Evolutionary conservation across 495 filamentous ascomycete species (phyloP).

Genomic region (Penicillium coprophilum): DNA sequence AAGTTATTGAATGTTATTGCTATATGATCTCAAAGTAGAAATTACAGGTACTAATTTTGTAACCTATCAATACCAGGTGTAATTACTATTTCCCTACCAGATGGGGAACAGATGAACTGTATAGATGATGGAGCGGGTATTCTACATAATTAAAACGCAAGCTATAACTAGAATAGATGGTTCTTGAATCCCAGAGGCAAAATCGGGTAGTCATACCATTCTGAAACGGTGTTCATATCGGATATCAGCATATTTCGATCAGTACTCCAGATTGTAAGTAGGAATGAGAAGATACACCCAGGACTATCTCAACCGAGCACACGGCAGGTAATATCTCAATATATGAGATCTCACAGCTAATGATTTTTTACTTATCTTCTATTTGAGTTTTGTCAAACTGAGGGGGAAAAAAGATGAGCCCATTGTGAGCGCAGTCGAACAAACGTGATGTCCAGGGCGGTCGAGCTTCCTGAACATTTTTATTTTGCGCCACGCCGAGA

Average conservation of each 20-base stretch:
- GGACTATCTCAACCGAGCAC: not conserved
- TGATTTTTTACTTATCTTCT: not conserved
- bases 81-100: no score
- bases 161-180: not conserved
- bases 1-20: no score
- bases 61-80: no score
- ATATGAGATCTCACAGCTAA: not conserved
- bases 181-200: not conserved
- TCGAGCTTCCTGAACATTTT: conserved; percentile 7
- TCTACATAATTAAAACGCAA: not conserved
- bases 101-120: not conserved
- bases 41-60: no score
- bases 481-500: not conserved
- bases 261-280: not conserved
- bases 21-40: no score
- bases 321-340: not conserved
- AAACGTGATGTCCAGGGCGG: conserved; percentile 7
- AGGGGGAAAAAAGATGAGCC: not conserved
- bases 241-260: no score
- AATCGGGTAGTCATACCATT: not conserved
- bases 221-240: no score
- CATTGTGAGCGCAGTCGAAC: not conserved
- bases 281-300: not conserved
- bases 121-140: not conserved
- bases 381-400: not conserved